Evolutionary conservation across 2,329 filamentous ascomycete genomes (phyloP), one percentile per base, ranked within the genome.

Genomic region (Macrophomina pseudophaseolina): DNA sequence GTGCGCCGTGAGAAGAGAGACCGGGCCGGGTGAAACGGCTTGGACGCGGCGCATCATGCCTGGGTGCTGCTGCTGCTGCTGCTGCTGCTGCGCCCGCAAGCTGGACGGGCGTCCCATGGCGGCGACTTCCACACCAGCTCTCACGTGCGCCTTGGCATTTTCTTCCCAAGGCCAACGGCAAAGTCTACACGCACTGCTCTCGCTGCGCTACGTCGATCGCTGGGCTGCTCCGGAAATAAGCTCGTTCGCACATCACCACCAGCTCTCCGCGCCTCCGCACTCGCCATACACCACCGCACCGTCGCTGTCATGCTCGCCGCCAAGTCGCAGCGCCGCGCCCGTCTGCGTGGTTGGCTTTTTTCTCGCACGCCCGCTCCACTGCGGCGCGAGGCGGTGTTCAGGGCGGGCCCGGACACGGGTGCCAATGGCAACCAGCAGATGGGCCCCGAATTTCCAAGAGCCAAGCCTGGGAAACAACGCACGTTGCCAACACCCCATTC

Each of bases 71-170:
- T 38, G 23, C n/a, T 38, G 35, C 35, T 38, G 35, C 35, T 11
- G 35, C 35, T 38, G 33, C 52, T 53, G 51, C 51, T 53, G 52
- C 52, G 42, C 11, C 42, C 42, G 11, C 42, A 9, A 14, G 9
- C 42, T 51, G 48, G 48, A 51, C 48, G 48, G 48, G 18, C 48
- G 48, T 30, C 48, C 48, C 48, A 51, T 38, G 32, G 33, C 32
- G 51, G 51, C 51, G 14, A 18, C 14, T 35, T 18, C 52, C 46
- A 28, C 46, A 4, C 4, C 46, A 28, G 16, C 23, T 5, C n/a
- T 62, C 58, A 62, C 58, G 58, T 62, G 58, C 44, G 58, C 12
- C 58, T 62, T 62, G 58, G 58, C 58, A 40, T 33, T 33, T n/a
- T 14, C 42, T 23, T 23, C 52, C 52, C 52, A 40, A 32, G 30